Conservation (phyloP, 1,139 yeast genomes). For the Nadsonia commutata region DNA sequence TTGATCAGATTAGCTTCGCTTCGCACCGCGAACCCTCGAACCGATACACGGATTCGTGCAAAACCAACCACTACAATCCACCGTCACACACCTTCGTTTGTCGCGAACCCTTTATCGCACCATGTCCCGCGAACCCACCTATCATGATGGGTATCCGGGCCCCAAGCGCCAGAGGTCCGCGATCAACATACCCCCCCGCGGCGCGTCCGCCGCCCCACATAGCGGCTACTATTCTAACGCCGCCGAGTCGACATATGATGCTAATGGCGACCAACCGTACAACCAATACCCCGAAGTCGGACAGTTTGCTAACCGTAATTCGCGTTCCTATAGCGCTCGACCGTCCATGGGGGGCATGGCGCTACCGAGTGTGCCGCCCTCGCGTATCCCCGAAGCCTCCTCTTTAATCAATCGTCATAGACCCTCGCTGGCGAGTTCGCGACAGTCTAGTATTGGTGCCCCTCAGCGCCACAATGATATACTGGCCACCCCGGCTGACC, state of each 20-base stretch:
- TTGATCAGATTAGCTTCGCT: too few relatives aligned
- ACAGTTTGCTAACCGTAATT: neutral
- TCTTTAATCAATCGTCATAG: neutral
- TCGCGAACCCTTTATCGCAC: too few relatives aligned
- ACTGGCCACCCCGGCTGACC: neutral
- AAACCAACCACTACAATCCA: too few relatives aligned
- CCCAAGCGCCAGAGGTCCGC: neutral
- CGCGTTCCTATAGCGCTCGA: neutral
- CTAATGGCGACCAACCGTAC: neutral
- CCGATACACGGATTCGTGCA: too few relatives aligned
- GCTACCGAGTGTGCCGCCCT: neutral
- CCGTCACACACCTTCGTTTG: too few relatives aligned
- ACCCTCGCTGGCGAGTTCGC: neutral
- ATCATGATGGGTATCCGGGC: neutral
- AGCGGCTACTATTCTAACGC: neutral
- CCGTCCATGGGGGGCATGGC: neutral
- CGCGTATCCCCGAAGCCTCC: neutral
- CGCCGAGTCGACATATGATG: neutral
- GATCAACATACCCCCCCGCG: too few relatives aligned
- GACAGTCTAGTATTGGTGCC: neutral
- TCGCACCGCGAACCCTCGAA: too few relatives aligned
- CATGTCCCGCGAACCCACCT: neutral
- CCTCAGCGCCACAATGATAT: neutral
- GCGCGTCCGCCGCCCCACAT: neutral
- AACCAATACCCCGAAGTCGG: neutral